Percentiles rank a stretch among this genome's conserved stretches.
Evolutionary conservation across 768 basidiomycete species (phyloP).

Genomic region (Auriscalpium microsporum): DNA sequence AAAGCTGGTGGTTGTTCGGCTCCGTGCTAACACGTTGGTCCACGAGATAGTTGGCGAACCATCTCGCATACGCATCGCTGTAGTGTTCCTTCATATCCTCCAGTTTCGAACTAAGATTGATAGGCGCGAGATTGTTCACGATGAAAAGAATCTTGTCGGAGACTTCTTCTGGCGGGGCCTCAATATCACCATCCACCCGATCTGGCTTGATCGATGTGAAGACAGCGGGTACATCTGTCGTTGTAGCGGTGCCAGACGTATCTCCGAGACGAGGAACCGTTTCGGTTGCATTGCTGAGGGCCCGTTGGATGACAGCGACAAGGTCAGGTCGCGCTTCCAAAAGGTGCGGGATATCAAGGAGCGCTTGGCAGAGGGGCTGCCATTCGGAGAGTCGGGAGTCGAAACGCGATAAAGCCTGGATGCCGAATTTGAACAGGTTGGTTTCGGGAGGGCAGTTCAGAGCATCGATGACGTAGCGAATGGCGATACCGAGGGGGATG

Average conservation of each 20-base stretch:
- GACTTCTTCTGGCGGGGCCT: slow-evolving; percentile 72
- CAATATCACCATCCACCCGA: slow-evolving; percentile 47
- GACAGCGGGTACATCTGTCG: slow-evolving; percentile 39
- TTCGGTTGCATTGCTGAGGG: slow-evolving; percentile 47
- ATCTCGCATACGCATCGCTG: slow-evolving; percentile 74
- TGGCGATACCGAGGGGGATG: slow-evolving; percentile 91
- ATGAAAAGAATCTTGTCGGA: slow-evolving; percentile 96
- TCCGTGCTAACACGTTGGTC: slow-evolving; percentile 93
- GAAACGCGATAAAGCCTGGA: slow-evolving; percentile 83
- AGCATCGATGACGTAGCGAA: slow-evolving; percentile 94
- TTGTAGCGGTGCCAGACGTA: slow-evolving; percentile 22
- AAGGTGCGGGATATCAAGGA: slow-evolving; percentile 81
- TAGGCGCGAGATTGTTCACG: slow-evolving; percentile 93
- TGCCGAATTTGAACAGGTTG: slow-evolving; percentile 91
- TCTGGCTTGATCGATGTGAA: slow-evolving; percentile 81
- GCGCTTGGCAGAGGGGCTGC: slow-evolving; percentile 84
- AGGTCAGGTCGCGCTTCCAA: slow-evolving; percentile 81
- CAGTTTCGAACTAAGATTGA: slow-evolving; percentile 85
- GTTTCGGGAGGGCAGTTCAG: slow-evolving; percentile 85
- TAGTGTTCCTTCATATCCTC: slow-evolving; percentile 81
- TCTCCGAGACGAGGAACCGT: slow-evolving; percentile 26
- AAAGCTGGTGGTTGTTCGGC: slow-evolving; percentile 93
- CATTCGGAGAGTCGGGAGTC: slow-evolving; percentile 84
- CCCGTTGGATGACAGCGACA: slow-evolving; percentile 58
- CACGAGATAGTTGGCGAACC: slow-evolving; percentile 98